phyloP scores from a whole-genome alignment of 164 flowering plant genomes.

The Brasenia schreberi region DNA sequence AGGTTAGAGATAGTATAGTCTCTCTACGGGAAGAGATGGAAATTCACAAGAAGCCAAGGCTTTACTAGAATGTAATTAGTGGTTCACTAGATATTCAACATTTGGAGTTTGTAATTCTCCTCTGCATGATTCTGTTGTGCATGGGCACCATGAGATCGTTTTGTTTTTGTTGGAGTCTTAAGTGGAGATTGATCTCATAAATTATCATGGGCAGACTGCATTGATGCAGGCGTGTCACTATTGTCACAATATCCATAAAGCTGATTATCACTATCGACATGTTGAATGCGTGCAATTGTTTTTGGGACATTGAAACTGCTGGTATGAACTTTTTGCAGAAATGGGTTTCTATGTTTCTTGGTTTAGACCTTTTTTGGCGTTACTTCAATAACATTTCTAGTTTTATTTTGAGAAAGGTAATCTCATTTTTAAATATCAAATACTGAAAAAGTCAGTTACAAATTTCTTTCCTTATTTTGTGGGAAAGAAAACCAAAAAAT shows the following conservation, averaged over 20 bases:
- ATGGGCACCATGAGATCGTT: constrained; percentile 95
- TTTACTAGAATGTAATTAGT: constrained; percentile 76
- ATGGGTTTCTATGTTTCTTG: too few relatives aligned
- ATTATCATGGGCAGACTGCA: constrained; percentile 97
- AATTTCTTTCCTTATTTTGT: too few relatives aligned
- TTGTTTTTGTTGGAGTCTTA: constrained; percentile 74
- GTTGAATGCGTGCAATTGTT: constrained; percentile 65
- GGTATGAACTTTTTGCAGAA: too few relatives aligned
- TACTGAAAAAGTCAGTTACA: too few relatives aligned
- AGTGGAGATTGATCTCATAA: constrained; percentile 81
- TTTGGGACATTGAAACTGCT: constrained; percentile 12
- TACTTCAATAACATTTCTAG: too few relatives aligned
- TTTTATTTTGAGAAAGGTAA: too few relatives aligned
- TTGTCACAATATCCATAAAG: constrained; percentile 91
- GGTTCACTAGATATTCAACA: constrained; percentile 78
- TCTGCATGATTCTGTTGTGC: constrained; percentile 90
- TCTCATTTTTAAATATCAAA: too few relatives aligned
- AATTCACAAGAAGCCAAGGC: constrained; percentile 93
- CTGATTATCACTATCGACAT: constrained; percentile 89
- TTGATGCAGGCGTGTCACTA: constrained; percentile 99
- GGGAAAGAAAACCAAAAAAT: too few relatives aligned
- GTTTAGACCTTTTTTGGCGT: too few relatives aligned
- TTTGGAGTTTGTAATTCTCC: constrained; percentile 95
- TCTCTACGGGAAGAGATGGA: constrained; percentile 96
- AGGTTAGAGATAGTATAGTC: too few relatives aligned